Evolutionary conservation across 2,329 filamentous ascomycete species (phyloP), one percentile per base, ranked within the genome.

Genomic region (Waltergamsia citrina): DNA sequence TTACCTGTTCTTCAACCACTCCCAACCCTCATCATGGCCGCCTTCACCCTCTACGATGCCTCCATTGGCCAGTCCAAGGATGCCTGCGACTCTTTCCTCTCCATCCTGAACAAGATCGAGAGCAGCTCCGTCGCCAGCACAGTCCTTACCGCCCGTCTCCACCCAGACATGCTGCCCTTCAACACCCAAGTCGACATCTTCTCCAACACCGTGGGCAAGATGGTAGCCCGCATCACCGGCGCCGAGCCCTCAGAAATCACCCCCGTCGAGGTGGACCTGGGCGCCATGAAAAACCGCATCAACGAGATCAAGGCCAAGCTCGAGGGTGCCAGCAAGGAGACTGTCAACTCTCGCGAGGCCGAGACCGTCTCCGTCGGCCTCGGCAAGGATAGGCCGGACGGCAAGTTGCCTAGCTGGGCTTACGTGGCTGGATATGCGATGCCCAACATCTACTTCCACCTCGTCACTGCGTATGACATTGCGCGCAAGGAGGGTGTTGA

Each of bases 391-490:
- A 52, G 48, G 38, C 40, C 33, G n/a, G 46, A 33, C n/a, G 36
- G 17, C 16, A 19, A 38, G 27, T 14, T 38, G 21, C 24, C 46
- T 26, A 34, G 57, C 32, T 20, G 42, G 29, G 52, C 58, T 3
- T 81, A 73, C 47, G 46, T 71, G 16, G 47, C 54, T 26, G 54
- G 54, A 4, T 74, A 66, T 50, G 62, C 55, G 4, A 36, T 76
- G 28, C 75, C 78, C 16, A 79, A 81, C 46, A 53, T 80, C 43
- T 79, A 65, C 57, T 84, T 83, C 54, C 79, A 83, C 48, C 42
- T 72, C 11, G 63, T 53, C 4, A 76, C 65, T 10, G 62, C 71
- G 8, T 83, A 83, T 56, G 60, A 53, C 16, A 73, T 83, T 36
- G 47, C 82, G 49, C 62, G 78, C 39, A 67, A 63, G 46, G 65